Base-by-base conservation (phyloP, 169 alveolate species). In the Perkinsus olseni region DNA sequence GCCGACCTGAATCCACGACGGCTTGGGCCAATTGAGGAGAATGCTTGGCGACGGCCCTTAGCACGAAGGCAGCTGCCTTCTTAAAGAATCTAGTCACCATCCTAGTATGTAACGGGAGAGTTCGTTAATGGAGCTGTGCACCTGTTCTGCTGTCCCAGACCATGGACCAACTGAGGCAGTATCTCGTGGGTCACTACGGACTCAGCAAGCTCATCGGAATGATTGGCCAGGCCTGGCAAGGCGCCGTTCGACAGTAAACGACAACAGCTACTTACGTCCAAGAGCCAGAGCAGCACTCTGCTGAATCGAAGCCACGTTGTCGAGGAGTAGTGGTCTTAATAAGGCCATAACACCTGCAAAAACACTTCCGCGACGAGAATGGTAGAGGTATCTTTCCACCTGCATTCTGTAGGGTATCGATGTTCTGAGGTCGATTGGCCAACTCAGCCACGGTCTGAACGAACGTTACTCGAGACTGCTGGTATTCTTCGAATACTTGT, bases 361-460 rank as follows among this genome's bases (percentile, higher is more conserved):
- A 91, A 38, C 40, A 17, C 50, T 40, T 3, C 11, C 21, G 3
- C 11, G 50, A 6, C 37, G 39, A 24, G 38, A 8, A n/a, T n/a
- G 45, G 17, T 34, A 37, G 36, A 39, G 36, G 45, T 39, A 62
- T 62, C 34, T 62, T 21, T 4, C 34, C 92, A 93, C 98, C 98
- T 17, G 99, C 99, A 45, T 97, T 94, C 93, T 97, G 96, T 92
- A 98, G 94, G 38, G 99, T 98, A 91, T 97, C 99, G 91, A 98
- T 98, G 95, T 98, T 98, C 94, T 98, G 98, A 24, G 99, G 98
- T 94, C 98, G 94, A 48, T 97, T 97, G 20, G 99, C 99, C 91
- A 98, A 97, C 48, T 97, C 99, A 17, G 99, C 99, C 39, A 98
- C 98, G n/a, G 99, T 97, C 95, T 98, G 98, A 28, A 98, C 99